Evolutionary conservation across 306 rosid species (phyloP), one percentile per base, ranked within the genome.

Genomic region (Quercus rubra): DNA sequence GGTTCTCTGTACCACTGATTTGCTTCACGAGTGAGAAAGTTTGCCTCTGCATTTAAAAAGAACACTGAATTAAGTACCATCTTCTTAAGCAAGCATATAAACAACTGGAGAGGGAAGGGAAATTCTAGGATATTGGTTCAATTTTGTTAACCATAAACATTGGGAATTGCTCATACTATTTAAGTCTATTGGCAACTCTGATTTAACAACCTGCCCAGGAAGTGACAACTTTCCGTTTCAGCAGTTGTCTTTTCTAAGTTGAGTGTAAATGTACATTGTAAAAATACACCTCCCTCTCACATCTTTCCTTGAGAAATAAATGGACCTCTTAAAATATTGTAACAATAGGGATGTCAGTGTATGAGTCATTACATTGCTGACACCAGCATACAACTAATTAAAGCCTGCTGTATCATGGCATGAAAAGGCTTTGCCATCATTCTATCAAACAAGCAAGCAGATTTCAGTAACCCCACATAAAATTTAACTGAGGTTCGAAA

Each of bases 1-100:
- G 96, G 96, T 81, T 91, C 96, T 84, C 17, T 88, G 83, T 95
- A 95, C 99, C 98, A 95, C 71, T 92, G 81, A 77, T 90, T 89
- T 68, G 70, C 83, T 82, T 91, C 92, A 51, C 99, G 86, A 19
- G 87, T 87, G 67, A 95, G 91, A 84, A 95, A 95, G 85, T 88
- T 89, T 15, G 99, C 97, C 87, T 95, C 99, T 92, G 98, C 87
- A 88, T 58, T 83, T 74, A 30, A 41, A 56, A 83, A 77, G 6
- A 67, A 57, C 27, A 49, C 49, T n/a, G 46, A 19, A 59, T 66
- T 80, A 11, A 84, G 25, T 69, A 70, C 59, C 57, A 61, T 20
- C 68, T 61, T 18, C 57, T 31, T n/a, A 57, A 74, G 58, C 74
- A 73, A 82, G 58, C 76, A 77, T 38, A 70, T 27, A 54, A 13